These are phyloP conservation scores for Colletotrichum sansevieriae DNA, from an alignment of 2,329 filamentous ascomycete species.

Conservation along the genomic window DNA sequence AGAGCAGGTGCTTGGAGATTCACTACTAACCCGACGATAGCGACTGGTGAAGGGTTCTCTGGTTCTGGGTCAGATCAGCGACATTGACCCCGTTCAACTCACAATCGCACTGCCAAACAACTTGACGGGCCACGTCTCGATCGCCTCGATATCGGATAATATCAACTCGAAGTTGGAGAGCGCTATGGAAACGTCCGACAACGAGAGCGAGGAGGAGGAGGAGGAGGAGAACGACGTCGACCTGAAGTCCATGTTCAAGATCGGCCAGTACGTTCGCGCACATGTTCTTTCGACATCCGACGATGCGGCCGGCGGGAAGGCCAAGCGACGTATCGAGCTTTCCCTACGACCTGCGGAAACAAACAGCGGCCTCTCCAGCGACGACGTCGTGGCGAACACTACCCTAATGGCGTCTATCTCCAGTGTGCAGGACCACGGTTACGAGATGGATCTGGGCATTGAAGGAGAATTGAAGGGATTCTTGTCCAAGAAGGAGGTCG, in stretches of 20 bases:
- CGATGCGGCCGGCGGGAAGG: slow-evolving; percentile 70
- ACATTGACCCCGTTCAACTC: slow-evolving; percentile 84
- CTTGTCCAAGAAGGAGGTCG: slow-evolving; percentile 85
- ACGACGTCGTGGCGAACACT: slow-evolving; percentile 79
- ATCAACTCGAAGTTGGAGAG: slow-evolving; percentile 83
- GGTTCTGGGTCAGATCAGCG: slow-evolving; percentile 86
- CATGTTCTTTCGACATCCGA: slow-evolving; percentile 84
- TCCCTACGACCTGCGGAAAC: slow-evolving; percentile 83
- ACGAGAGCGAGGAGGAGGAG: slow-evolving; percentile 69
- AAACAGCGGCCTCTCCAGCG: slow-evolving; percentile 80
- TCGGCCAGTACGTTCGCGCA: slow-evolving; percentile 90
- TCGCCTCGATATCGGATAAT: slow-evolving; percentile 89
- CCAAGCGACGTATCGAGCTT: slow-evolving; percentile 86
- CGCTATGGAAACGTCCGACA: slow-evolving; percentile 66
- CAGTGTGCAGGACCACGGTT: slow-evolving; percentile 96
- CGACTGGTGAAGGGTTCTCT: slow-evolving; percentile 87
- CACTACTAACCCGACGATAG: slow-evolving; percentile 61
- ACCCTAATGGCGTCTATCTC: slow-evolving; percentile 89
- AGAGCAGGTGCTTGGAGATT: not conserved
- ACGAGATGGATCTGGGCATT: slow-evolving; percentile 90
- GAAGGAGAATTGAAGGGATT: slow-evolving; percentile 81
- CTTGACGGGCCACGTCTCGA: slow-evolving; percentile 86
- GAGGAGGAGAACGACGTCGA: slow-evolving; percentile 70
- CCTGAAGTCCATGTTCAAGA: slow-evolving; percentile 78
- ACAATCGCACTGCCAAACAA: slow-evolving; percentile 92